Percentiles rank a stretch among this genome's conserved stretches.
phyloP scores from a whole-genome alignment of 2,329 filamentous ascomycete species.

The Verticillium longisporum region DNA sequence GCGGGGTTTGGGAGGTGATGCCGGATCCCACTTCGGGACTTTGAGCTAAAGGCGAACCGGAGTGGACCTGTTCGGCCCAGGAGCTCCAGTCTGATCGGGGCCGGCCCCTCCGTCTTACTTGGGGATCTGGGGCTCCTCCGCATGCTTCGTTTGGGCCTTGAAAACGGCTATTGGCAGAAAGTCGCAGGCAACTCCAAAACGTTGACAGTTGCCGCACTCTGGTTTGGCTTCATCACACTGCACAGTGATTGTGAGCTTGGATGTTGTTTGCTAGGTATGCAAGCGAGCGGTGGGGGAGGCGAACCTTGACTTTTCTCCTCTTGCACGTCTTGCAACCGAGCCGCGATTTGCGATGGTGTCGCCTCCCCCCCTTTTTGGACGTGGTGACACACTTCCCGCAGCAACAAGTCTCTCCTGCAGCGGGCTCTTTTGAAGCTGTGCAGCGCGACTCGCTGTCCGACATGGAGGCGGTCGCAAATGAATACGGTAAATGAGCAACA shows the following conservation, averaged over 20 bases:
- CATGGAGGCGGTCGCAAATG: background rate
- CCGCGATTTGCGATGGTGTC: conserved; percentile 8
- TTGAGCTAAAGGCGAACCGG: background rate
- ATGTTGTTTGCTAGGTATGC: background rate
- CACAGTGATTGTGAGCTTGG: background rate
- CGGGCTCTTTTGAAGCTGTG: background rate
- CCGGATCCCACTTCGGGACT: background rate
- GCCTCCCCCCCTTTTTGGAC: background rate
- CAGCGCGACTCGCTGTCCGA: background rate
- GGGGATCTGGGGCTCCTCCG: background rate
- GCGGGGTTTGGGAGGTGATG: background rate
- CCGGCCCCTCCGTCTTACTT: conserved; percentile 5
- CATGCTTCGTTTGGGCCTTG: background rate
- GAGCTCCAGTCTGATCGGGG: conserved; percentile 11
- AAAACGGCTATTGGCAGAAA: conserved; percentile 2
- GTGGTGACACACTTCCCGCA: background rate
- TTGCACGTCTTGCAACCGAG: conserved; percentile 13
- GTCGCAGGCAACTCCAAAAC: conserved; percentile 12
- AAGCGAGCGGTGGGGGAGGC: background rate
- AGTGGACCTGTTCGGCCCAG: background rate
- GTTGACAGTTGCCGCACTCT: conserved; percentile 10
- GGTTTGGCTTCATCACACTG: conserved; percentile 15
- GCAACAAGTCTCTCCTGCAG: background rate
- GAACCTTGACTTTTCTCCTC: conserved; percentile 12
- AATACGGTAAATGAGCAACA: background rate